Base-by-base conservation (phyloP, 2,329 filamentous ascomycete species). In the Bipolaris zeicola region DNA sequence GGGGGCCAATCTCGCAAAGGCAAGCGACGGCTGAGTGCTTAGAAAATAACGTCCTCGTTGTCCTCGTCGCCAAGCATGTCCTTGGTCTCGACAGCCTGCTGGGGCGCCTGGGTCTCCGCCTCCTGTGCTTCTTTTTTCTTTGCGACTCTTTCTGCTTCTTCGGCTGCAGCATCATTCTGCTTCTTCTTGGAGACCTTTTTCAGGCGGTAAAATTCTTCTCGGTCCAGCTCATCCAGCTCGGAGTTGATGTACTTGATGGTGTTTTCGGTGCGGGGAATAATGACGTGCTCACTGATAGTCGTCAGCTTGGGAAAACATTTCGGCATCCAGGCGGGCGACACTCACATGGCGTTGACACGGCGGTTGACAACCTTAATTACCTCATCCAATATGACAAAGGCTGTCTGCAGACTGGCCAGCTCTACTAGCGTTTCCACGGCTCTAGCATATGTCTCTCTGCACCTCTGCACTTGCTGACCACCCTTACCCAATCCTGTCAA, bases 221-320 rank as follows among this genome's bases (percentile, higher is more conserved):
- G 87, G 78, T 98, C 96, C 48, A 99, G 83, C 79, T 99, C 95
- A 74, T 99, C 95, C 14, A 99, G 85, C 76, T 99, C 95, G 1
- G 94, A 96, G 80, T 98, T 98, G 83, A 98, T 98, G 73, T 98
- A 99, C 80, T 96, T 97, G 82, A 99, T 99, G n/a, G 95, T 99
- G 73, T 98, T 99, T 77, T 99, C 95, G 13, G 95, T 99, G 65
- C 95, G 86, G 11, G 95, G 95, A 70, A 99, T 99, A 67, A 99
- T 98, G 68, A 99, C 91, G 76, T 96, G 90, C 78, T 95, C 91
- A 71, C 87, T 90, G 65, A 16, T 26, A 47, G 28, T 2, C 18
- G 60, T 74, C 48, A 74, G 70, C 36, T 50, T 44, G 20, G 43
- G 42, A 31, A 26, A 20, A 13, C 14, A 16, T 24, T 38, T 18